These are phyloP conservation scores for Amanita polypyramis DNA, from an alignment of 768 basidiomycete genomes.

Conservation along the genomic window DNA sequence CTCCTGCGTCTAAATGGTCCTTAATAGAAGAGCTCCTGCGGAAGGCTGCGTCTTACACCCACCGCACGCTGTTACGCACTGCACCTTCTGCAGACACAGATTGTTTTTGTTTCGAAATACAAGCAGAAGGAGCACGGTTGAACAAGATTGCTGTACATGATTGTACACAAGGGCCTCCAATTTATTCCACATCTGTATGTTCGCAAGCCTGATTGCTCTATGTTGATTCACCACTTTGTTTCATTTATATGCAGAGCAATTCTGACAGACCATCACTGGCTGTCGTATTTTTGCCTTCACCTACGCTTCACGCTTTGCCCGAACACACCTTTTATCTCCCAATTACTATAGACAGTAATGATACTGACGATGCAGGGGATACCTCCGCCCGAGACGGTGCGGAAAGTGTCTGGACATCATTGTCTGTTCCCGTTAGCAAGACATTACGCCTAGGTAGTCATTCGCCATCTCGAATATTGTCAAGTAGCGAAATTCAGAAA, in stretches of 20 bases:
- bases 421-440: constrained; percentile 30
- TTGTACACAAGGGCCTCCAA: constrained; percentile 20
- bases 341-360: constrained; percentile 28
- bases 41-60: constrained; percentile 36
- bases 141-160: constrained; percentile 27
- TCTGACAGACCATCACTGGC: constrained; percentile 48
- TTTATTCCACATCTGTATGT: constrained; percentile 23
- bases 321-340: constrained; percentile 48
- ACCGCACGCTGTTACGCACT: constrained; percentile 17
- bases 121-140: constrained; percentile 16
- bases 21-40: constrained; percentile 49
- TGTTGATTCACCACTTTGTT: constrained; percentile 26
- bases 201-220: constrained; percentile 17
- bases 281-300: constrained; percentile 53
- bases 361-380: constrained; percentile 13
- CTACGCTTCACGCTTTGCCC: constrained; percentile 23
- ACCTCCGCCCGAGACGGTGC: constrained; percentile 21
- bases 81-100: constrained; percentile 10
- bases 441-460: constrained; percentile 26
- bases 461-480: constrained; percentile 27
- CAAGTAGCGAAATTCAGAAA: constrained; percentile 31
- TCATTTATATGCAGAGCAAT: constrained; percentile 30
- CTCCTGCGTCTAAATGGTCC: constrained; percentile 48
- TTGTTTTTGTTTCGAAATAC: constrained; percentile 19
- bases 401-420: constrained; percentile 31